A percentile compares a stretch with the other conserved stretches of the same genome.
Conservation (phyloP, 345 rosid species). For the Eucalyptus sp. region DNA sequence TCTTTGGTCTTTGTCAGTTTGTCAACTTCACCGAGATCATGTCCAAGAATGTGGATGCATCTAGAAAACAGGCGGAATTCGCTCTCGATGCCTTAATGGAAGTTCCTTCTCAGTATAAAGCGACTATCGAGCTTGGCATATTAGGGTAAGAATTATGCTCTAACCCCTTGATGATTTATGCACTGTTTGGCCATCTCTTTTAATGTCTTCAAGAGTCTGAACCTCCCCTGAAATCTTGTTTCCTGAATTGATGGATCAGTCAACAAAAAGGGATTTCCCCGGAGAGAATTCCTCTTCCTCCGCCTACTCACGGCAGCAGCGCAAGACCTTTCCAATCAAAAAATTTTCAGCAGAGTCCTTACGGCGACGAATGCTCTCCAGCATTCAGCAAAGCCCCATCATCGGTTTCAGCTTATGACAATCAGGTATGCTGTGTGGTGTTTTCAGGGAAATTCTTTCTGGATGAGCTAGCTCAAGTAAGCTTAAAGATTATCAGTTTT, state of each 20-base stretch:
- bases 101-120: conserved; percentile 83
- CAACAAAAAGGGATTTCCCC: conserved; percentile 24
- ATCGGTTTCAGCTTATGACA: conserved; percentile 24
- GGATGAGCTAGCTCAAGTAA: not conserved
- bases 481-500: not conserved
- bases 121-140: conserved; percentile 66
- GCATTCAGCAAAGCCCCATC: conserved; percentile 13
- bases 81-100: conserved; percentile 90
- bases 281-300: conserved; percentile 60
- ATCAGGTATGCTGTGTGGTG: conserved; percentile 24
- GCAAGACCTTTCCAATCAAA: conserved; percentile 20
- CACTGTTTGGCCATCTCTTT: not conserved
- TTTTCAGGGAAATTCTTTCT: not conserved
- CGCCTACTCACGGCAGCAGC: conserved; percentile 31
- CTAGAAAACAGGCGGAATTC: conserved; percentile 66
- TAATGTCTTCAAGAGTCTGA: not conserved
- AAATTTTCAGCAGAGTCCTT: conserved; percentile 25
- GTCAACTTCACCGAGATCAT: conserved; percentile 83
- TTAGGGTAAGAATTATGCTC: conserved; percentile 32
- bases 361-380: conserved; percentile 16
- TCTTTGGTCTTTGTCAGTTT: conserved; percentile 32
- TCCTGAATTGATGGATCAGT: conserved; percentile 8
- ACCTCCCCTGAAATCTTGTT: not conserved
- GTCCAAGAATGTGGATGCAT: conserved; percentile 49
- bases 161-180: not conserved